phyloP scores from a whole-genome alignment of 1,284 basidiomycete species.

The Schizophyllum amplum region DNA sequence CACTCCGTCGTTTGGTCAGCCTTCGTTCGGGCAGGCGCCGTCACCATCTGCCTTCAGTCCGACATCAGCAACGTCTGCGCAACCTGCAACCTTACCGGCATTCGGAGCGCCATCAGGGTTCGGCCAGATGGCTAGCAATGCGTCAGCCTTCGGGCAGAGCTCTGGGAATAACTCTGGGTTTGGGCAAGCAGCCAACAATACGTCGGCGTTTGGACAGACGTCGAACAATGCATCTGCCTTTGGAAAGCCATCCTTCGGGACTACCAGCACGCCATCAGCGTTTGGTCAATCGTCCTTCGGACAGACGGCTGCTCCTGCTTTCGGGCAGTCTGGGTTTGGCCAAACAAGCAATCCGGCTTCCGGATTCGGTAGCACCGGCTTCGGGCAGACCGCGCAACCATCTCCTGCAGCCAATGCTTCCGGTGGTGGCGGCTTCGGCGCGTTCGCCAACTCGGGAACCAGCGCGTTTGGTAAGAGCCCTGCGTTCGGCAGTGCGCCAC shows the following conservation, averaged over 20 bases:
- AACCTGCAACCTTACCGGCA: slow-evolving; percentile 1
- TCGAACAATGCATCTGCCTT: slow-evolving; percentile 15
- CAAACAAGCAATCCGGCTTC: neutral
- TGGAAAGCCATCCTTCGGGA: slow-evolving; percentile 19
- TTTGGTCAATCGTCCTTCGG: slow-evolving; percentile 16
- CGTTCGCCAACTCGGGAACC: slow-evolving; percentile 12
- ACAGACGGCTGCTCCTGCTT: slow-evolving; percentile 14
- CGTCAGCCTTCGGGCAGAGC: slow-evolving; percentile 1
- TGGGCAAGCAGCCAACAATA: neutral
- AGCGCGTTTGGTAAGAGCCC: slow-evolving; percentile 4
- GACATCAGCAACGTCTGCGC: slow-evolving; percentile 4
- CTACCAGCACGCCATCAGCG: slow-evolving; percentile 7
- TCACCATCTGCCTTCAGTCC: slow-evolving; percentile 18
- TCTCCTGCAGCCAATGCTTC: slow-evolving; percentile 14
- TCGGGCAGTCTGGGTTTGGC: slow-evolving; percentile 11
- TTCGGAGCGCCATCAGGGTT: slow-evolving; percentile 2
- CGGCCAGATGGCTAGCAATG: neutral
- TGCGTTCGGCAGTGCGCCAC: no score
- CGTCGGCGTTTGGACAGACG: slow-evolving; percentile 10
- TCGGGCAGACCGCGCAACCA: slow-evolving; percentile 14
- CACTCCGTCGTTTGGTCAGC: slow-evolving; percentile 10
- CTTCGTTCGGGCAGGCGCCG: slow-evolving; percentile 7
- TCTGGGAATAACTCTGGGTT: neutral
- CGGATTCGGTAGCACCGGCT: slow-evolving; percentile 13
- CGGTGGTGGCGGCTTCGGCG: slow-evolving; percentile 12